Evolutionary conservation across 345 rosid species (phyloP), one percentile per base, ranked within the genome.

Genomic region (Dimocarpus longan): DNA sequence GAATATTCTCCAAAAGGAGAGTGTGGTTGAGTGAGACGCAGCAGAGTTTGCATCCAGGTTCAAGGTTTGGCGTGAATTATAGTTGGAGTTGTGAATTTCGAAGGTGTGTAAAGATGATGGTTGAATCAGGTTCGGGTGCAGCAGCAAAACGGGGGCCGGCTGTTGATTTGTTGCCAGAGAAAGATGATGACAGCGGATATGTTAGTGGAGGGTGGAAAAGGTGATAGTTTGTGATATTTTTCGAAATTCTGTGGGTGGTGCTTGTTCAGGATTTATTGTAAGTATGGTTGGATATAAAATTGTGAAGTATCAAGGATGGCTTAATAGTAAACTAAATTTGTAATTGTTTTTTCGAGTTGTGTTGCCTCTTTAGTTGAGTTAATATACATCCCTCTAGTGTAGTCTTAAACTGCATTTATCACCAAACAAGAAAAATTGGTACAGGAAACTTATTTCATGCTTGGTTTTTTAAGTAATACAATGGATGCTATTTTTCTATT

Each of bases 191-290:
- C 32, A 88, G 86, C 21, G 94, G 95, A 74, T 91, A 84, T 85
- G 87, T 90, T 10, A 88, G 96, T 67, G 98, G 98, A 84, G 95
- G 93, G 32, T 92, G 96, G 95, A 92, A 91, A 89, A 92, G 97
- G 99, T 96, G 76, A 82, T 8, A 19, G 48, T 64, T 78, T 7
- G 43, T 32, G 2, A 21, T 22, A 16, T 73, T 50, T 40, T 63
- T 37, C 26, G 13, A 26, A 18, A 18, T 52, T 46, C 16, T 65
- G 2, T 65, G 2, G 9, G 0, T 46, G 16, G 1, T 52, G 26
- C 5, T 64, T 75, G 71, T 75, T 37, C 5, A 75, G 70, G 44
- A 48, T 64, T 44, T 12, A 5, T 12, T 6, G 9, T 22, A 39
- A 50, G 56, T 50, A 42, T 4, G 44, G 44, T 42, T 32, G 37